Evolutionary conservation across 352 stramenopile species (phyloP), one percentile per base, ranked within the genome.

Genomic region (Phytophthora litchii): DNA sequence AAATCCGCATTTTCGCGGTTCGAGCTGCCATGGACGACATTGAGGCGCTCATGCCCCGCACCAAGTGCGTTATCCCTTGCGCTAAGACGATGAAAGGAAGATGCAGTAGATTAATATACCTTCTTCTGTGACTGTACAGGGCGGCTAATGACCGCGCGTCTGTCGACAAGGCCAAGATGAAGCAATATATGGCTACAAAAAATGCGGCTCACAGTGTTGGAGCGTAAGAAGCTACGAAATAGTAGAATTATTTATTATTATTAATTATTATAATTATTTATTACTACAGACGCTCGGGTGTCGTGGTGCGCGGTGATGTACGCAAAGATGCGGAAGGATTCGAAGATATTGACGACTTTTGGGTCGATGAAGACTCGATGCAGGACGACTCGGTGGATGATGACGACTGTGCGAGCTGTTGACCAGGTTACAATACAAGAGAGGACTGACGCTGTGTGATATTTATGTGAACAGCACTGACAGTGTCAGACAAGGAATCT

Each of bases 261-360:
- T 47, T 32, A 19, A 38, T 10, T 57, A 35, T 19, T 44, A 23
- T 37, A 51, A 41, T 44, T 36, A 6, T 54, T 29, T 51, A 10
- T 34, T 51, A 13, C 45, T 31, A 25, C 42, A 89, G 75, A 29
- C 83, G 78, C 11, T 75, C 76, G 25, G 74, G 70, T 20, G 76
- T 88, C 12, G 68, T 85, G 40, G 76, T 91, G 23, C 83, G 79
- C 16, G 73, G 53, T 5, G 78, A 91, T 16, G 80, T 92, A 38
- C 86, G 80, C 14, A 89, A 85, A 25, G 86, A 95, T 38, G 82
- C 74, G 1, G 65, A 93, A 20, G 86, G 86, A 0, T 95, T 95
- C 46, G 83, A 95, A 42, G 86, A 95, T 43, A 88, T 93, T 38
- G 86, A 95, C 63, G 86, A 95, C 41, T 95, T 95, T 49, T 95